A percentile compares a stretch with the other conserved stretches of the same genome.
These are phyloP conservation scores for Penicillium sp. DNA, from an alignment of 2,329 filamentous ascomycete species.

Conservation along the genomic window DNA sequence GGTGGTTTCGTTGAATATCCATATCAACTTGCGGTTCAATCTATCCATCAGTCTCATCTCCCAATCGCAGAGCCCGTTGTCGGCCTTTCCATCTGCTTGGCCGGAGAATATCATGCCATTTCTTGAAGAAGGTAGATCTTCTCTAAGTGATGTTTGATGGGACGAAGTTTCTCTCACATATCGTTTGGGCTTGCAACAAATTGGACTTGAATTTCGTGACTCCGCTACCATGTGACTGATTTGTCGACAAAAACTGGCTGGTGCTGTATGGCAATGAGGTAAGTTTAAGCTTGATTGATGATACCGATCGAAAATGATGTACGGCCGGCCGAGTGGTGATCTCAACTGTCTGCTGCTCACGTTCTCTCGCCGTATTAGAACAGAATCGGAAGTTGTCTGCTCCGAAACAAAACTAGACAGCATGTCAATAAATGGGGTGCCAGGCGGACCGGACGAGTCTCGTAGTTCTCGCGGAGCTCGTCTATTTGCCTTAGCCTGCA, in stretches of 20 bases:
- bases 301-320: background rate
- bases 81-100: background rate
- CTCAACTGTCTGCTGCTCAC: background rate
- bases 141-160: background rate
- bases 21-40: conserved; percentile 42
- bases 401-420: conserved; percentile 27
- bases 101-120: background rate
- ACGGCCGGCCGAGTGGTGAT: background rate
- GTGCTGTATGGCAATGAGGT: background rate
- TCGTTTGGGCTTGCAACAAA: background rate
- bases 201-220: background rate
- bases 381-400: background rate
- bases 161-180: background rate
- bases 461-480: conserved; percentile 16
- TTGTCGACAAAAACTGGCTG: background rate
- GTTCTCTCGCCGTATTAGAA: background rate
- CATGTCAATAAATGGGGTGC: conserved; percentile 38
- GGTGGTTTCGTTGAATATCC: conserved; percentile 42
- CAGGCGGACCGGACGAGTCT: conserved; percentile 37
- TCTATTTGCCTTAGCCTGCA: conserved; percentile 36
- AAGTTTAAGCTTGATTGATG: background rate
- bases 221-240: background rate
- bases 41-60: conserved; percentile 41
- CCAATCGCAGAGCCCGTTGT: conserved; percentile 34
- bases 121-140: background rate